Evolutionary conservation across 768 basidiomycete species (phyloP).

Genomic region (Pisolithus albus): DNA sequence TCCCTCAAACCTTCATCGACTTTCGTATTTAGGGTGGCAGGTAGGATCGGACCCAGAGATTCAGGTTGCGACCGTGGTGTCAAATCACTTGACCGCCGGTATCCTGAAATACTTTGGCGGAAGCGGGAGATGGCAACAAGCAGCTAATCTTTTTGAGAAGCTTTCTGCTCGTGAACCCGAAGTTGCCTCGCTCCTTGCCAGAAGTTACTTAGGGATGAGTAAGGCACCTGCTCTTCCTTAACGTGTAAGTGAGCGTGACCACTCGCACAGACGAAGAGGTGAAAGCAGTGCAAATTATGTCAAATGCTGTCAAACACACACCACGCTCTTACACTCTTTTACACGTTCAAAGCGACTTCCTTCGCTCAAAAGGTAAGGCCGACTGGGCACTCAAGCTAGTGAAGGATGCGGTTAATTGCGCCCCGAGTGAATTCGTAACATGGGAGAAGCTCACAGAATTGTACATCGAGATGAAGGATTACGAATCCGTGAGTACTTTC

Average conservation of each 20-base stretch:
- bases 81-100: constrained; percentile 92
- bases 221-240: constrained; percentile 27
- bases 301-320: constrained; percentile 71
- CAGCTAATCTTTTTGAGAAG: constrained; percentile 93
- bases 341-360: constrained; percentile 91
- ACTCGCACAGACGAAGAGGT: constrained; percentile 82
- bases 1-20: constrained; percentile 1
- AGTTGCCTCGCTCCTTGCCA: constrained; percentile 79
- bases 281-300: constrained; percentile 93
- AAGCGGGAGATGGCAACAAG: constrained; percentile 77
- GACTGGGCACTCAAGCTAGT: constrained; percentile 93
- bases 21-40: constrained; percentile 74
- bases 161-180: constrained; percentile 81
- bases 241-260: not conserved
- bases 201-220: constrained; percentile 97
- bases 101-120: constrained; percentile 97
- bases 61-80: constrained; percentile 93
- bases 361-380: constrained; percentile 74
- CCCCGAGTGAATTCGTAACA: constrained; percentile 96
- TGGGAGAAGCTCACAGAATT: constrained; percentile 98
- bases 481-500: constrained; percentile 47
- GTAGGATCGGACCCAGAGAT: constrained; percentile 98
- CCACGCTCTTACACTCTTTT: constrained; percentile 92
- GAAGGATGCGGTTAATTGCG: constrained; percentile 93
- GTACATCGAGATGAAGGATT: constrained; percentile 86